Base-by-base conservation (phyloP, 495 filamentous ascomycete species). In the Letharia lupina region DNA sequence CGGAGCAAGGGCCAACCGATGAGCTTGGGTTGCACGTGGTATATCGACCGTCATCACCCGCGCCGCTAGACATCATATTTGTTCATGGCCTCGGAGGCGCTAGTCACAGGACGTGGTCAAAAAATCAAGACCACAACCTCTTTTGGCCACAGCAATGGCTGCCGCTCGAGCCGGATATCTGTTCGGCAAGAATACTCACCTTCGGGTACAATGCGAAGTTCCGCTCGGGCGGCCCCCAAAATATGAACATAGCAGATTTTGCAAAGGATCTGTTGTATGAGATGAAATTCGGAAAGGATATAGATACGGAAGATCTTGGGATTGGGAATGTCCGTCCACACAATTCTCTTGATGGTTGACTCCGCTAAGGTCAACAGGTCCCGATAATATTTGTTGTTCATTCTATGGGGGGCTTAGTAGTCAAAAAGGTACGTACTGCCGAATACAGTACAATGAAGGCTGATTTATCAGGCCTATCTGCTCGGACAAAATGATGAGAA, bases 351-450 rank as follows among this genome's bases (percentile, higher is more conserved):
- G 20, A 50, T 60, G 20, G 35, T 61, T 13, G 60, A 42, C 33
- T 57, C n/a, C 58, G 47, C 44, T 42, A 10, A 59, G 28, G 2
- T 44, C 39, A 15, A 16, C 9, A 72, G 68, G 59, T 61, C 13
- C 78, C 78, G 0, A 70, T 81, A 7, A 72, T 81, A 2, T 79
- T 81, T 60, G 69, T 80, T 28, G 74, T 69, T 18, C 79, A 80
- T 67, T 76, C 71, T 6, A 80, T 81, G 80, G 80, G 80, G 4
- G 80, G 80, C 1, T 68, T 83, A 1, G 70, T 83, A 2, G 70
- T 78, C 5, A 83, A 82, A 61, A 76, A 80, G 75, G 79, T 78
- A 57, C 8, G 61, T 67, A 31, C 2, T 35, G 39, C 48, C n/a
- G 33, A 28, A 41, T 20, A 42, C 54, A 28, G 20, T 20, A 42